phyloP scores from a whole-genome alignment of 148 eudicot species.

The Persicaria tinctoria region DNA sequence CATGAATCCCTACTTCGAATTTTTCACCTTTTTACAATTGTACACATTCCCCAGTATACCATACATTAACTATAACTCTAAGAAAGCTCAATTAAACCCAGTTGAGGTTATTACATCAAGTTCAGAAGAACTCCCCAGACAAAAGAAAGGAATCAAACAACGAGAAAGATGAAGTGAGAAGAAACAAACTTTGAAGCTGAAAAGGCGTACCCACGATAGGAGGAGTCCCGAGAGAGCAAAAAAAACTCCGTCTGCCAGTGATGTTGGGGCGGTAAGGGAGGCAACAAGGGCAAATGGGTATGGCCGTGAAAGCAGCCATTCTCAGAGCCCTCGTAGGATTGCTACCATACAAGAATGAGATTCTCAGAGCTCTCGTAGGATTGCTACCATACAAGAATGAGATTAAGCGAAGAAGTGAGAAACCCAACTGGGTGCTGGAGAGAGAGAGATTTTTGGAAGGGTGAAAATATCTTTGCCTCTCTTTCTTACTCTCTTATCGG shows the following conservation, averaged over 20 bases:
- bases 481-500: conserved; percentile 33
- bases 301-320: conserved; percentile 59
- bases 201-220: not conserved
- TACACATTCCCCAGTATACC: no score
- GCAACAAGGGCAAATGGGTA: conserved; percentile 44
- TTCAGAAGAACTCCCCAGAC: not conserved
- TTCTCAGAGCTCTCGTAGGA: no score
- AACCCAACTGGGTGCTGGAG: conserved; percentile 1
- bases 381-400: not conserved
- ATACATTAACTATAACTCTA: no score
- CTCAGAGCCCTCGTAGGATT: conserved; percentile 1
- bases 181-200: no score
- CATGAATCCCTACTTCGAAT: no score
- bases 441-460: conserved; percentile 16
- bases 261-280: conserved; percentile 35
- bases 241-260: conserved; percentile 29
- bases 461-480: conserved; percentile 5
- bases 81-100: not conserved
- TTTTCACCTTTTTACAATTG: no score
- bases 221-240: conserved; percentile 38
- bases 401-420: not conserved
- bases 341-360: not conserved
- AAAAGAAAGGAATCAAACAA: not conserved
- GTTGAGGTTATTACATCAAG: not conserved
- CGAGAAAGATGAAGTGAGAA: no score